Evolutionary conservation across 306 rosid species (phyloP), one percentile per base, ranked within the genome.

Genomic region (Hippophae gyantsensis): DNA sequence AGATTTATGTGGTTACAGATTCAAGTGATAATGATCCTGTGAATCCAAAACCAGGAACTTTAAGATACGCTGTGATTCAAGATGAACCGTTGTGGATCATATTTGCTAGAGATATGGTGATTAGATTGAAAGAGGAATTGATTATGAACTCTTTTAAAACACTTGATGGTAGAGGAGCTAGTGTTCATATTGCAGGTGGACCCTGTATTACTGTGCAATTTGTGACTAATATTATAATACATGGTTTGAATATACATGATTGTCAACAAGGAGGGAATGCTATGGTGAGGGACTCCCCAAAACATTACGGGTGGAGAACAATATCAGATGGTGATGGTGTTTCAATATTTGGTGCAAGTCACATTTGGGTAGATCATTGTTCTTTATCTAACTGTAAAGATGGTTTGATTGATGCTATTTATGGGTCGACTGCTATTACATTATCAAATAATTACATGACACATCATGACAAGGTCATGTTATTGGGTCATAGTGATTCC

Each of bases 141-240:
- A 92, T 92, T 38, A 92, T 92, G 96, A 92, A 88, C 72, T 92
- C 99, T 1, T 92, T 88, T 76, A 92, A 92, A 55, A 92, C 99
- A 7, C 52, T 92, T 11, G 99, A 92, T 58, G 99, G 99, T 0
- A 69, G 99, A 55, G 99, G 99, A 0, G 89, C 96, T 0, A 85
- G 93, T 57, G 99, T 92, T 0, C 99, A 92, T 75, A 92, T 92
- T 55, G 84, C 99, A 11, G 95, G 93, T 1, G 99, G 99, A 13
- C 99, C 99, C 6, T 92, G 99, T 84, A 92, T 92, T 5, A 92
- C 99, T 0, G 57, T 92, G 3, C 99, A 92, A 57, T 92, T 12
- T 59, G 99, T 92, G 52, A 92, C 86, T 0, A 92, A 92, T 75
- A 72, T 92, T 27, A 92, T 92, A 38, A 72, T 92, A 11, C 99